phyloP scores from a whole-genome alignment of 768 basidiomycete genomes.

The Boletales sp. region DNA sequence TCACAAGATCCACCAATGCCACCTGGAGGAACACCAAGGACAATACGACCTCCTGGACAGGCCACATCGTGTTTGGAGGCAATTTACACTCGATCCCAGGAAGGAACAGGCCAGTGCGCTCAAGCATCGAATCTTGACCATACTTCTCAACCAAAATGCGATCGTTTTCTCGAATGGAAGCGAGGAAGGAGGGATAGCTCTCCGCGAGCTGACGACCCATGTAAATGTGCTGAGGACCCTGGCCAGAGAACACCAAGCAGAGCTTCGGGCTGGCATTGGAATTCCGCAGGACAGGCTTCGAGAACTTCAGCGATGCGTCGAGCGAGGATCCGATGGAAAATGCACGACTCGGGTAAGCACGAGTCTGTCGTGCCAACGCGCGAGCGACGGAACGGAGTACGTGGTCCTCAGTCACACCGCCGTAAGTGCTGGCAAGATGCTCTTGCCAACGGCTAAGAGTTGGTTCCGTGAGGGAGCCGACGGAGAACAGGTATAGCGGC shows the following conservation, averaged over 20 bases:
- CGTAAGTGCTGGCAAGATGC: conserved; percentile 12
- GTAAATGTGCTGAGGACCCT: conserved; percentile 33
- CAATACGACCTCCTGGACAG: conserved; percentile 31
- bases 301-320: conserved; percentile 25
- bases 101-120: conserved; percentile 32
- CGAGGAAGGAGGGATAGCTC: conserved; percentile 29
- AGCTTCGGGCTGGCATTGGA: conserved; percentile 25
- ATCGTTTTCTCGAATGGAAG: conserved; percentile 29
- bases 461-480: conserved; percentile 27
- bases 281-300: conserved; percentile 26
- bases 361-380: conserved; percentile 27
- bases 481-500: conserved; percentile 23
- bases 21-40: conserved; percentile 33
- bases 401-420: conserved; percentile 17
- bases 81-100: conserved; percentile 24
- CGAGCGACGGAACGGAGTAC: conserved; percentile 26
- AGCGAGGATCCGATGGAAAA: conserved; percentile 25
- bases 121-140: conserved; percentile 29
- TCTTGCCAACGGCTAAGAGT: conserved; percentile 25
- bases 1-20: conserved; percentile 32
- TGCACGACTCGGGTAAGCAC: conserved; percentile 26
- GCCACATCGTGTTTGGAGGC: conserved; percentile 27
- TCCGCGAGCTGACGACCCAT: conserved; percentile 37
- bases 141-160: conserved; percentile 28
- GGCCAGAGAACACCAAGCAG: conserved; percentile 34